Evolutionary conservation across 495 filamentous ascomycete genomes (phyloP).

Genomic region (Neurospora sp.): DNA sequence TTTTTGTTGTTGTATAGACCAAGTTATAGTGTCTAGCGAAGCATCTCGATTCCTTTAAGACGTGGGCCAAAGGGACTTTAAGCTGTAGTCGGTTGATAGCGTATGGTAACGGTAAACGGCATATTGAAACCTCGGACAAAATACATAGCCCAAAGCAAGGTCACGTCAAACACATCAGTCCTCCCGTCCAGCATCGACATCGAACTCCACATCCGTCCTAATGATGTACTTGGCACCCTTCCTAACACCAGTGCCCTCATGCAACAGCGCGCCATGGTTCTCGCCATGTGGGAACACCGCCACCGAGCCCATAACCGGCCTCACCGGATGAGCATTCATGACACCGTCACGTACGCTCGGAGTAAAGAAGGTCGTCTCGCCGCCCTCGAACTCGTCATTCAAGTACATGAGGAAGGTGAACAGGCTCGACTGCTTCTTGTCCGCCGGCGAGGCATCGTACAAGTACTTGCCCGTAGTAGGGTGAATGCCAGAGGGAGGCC

Average conservation of each 20-base stretch:
- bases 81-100: not conserved
- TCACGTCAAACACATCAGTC: not conserved
- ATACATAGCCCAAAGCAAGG: not conserved
- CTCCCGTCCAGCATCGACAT: slow-evolving; percentile 21
- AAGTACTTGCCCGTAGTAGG: slow-evolving; percentile 28
- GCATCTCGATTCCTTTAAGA: not conserved
- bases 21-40: not conserved
- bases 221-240: slow-evolving; percentile 40
- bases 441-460: slow-evolving; percentile 34
- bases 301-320: slow-evolving; percentile 36
- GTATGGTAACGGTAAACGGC: not conserved
- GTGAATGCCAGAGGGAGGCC: slow-evolving; percentile 36
- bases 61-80: not conserved
- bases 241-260: slow-evolving; percentile 39
- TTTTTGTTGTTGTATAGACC: not conserved
- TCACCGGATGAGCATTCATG: slow-evolving; percentile 38
- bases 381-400: slow-evolving; percentile 42
- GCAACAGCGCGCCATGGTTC: slow-evolving; percentile 30
- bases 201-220: slow-evolving; percentile 38
- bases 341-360: slow-evolving; percentile 32
- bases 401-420: slow-evolving; percentile 44
- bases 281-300: slow-evolving; percentile 41
- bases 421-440: slow-evolving; percentile 35
- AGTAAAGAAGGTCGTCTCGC: slow-evolving; percentile 42
- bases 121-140: not conserved